Evolutionary conservation across 208 protist genomes (phyloP), one percentile per base, ranked within the genome.

Genomic region (Leishmania aethiopica): DNA sequence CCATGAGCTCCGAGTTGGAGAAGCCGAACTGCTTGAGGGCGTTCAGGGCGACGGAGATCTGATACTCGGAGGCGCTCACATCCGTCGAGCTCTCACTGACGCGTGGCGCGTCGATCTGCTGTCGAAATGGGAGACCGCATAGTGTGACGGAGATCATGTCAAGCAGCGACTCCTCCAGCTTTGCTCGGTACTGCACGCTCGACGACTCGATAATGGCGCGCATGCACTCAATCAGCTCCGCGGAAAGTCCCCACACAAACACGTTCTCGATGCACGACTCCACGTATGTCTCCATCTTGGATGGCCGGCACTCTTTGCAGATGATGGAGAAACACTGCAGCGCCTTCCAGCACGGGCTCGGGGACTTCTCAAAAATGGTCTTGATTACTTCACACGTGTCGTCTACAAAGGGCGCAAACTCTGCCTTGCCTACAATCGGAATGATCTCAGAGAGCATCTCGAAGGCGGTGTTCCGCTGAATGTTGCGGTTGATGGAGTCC

Each of bases 131-230:
- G 8, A 96, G 80, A 28, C 93, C 93, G 75, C 93, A 97, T 4
- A 97, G 89, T 42, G 94, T 97, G 55, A 97, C 84, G 42, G 94
- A 97, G 82, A 97, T 97, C 89, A 95, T 93, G 81, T 97, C 94
- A 17, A 97, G 88, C 75, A 97, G 78, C 42, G 88, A 90, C 79
- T 96, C 91, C 79, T 96, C 93, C 62, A 97, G 75, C 81, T 92
- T 93, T 32, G 84, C 83, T 37, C 91, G 90, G 78, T 94, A 93
- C 81, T 90, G 82, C 53, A 69, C 69, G 69, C 83, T 89, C 25
- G 92, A 91, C 22, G 88, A 85, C 3, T 92, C 78, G 76, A 96
- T 95, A 80, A 97, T 96, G 74, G 91, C 86, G 19, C 91, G 80
- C 93, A 97, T 95, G 73, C 89, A 93, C 82, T 96, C 92, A 59